Conservation (phyloP, 257 asterid species). For the Solanum bulbocastanum region DNA sequence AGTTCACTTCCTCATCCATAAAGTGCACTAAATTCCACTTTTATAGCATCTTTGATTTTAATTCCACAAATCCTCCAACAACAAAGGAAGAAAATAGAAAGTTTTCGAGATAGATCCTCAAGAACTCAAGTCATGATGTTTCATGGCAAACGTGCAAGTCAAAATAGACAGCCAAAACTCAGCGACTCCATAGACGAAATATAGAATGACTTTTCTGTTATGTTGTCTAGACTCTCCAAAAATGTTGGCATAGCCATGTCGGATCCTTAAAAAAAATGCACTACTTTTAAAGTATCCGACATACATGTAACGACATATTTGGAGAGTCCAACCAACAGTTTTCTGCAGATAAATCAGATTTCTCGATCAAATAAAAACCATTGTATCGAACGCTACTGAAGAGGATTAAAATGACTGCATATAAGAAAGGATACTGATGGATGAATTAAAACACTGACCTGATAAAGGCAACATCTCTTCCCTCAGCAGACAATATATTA, state of each 20-base stretch:
- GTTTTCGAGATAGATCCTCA: not conserved
- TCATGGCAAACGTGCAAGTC: no score
- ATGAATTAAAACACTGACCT: not conserved
- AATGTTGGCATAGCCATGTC: not conserved
- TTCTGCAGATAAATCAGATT: not conserved
- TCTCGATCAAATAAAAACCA: not conserved
- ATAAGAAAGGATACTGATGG: not conserved
- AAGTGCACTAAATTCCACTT: not conserved
- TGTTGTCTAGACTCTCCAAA: not conserved
- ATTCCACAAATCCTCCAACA: not conserved
- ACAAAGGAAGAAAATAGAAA: not conserved
- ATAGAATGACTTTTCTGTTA: not conserved
- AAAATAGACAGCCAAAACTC: no score
- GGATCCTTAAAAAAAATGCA: not conserved
- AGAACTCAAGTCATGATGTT: not conserved
- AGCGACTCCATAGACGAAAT: no score
- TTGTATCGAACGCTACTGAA: not conserved
- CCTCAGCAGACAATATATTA: conserved; percentile 2
- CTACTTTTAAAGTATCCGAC: not conserved
- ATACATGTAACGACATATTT: not conserved
- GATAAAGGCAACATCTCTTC: conserved; percentile 5
- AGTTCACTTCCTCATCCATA: not conserved
- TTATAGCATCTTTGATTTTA: not conserved
- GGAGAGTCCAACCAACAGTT: not conserved
- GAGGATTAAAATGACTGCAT: not conserved